A percentile compares a stretch with the other conserved stretches of the same genome.
phyloP scores from a whole-genome alignment of 192 early-diverging fungal genomes.

The Pilaira anomala region DNA sequence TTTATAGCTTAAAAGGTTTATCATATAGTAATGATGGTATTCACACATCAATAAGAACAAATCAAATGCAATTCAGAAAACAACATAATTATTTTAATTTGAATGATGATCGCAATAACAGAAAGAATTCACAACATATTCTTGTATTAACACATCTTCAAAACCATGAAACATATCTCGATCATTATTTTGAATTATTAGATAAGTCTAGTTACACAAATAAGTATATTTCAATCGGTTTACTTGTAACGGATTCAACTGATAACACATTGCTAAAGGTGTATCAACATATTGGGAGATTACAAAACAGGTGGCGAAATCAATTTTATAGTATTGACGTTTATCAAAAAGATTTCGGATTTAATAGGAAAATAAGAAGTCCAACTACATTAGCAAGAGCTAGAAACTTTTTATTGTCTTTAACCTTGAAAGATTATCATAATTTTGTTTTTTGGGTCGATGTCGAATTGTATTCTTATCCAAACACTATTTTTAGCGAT shows the following conservation, averaged over 20 bases:
- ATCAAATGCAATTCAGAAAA: no score
- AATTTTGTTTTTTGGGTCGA: conserved; percentile 71
- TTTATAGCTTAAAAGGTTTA: neutral
- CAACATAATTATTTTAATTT: neutral
- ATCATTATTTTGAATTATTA: conserved; percentile 58
- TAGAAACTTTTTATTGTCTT: conserved; percentile 57
- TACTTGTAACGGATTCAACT: conserved; percentile 59
- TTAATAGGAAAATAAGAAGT: conserved; percentile 49
- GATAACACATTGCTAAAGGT: conserved; percentile 53
- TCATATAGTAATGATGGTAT: no score
- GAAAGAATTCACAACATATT: conserved; percentile 27
- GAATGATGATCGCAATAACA: neutral
- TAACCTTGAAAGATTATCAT: conserved; percentile 54
- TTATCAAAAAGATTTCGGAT: conserved; percentile 55
- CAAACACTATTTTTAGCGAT: conserved; percentile 50
- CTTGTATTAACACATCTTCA: conserved; percentile 64
- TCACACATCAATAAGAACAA: no score
- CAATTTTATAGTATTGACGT: conserved; percentile 48
- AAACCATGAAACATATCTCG: conserved; percentile 53
- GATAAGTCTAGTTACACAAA: conserved; percentile 55
- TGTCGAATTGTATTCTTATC: conserved; percentile 58
- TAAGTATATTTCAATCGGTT: conserved; percentile 58
- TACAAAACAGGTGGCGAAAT: conserved; percentile 20
- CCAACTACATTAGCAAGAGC: conserved; percentile 59
- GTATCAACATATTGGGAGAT: conserved; percentile 15